Evolutionary conservation across 805 yeast species (phyloP).

Genomic region (Ogataea ramenticola): DNA sequence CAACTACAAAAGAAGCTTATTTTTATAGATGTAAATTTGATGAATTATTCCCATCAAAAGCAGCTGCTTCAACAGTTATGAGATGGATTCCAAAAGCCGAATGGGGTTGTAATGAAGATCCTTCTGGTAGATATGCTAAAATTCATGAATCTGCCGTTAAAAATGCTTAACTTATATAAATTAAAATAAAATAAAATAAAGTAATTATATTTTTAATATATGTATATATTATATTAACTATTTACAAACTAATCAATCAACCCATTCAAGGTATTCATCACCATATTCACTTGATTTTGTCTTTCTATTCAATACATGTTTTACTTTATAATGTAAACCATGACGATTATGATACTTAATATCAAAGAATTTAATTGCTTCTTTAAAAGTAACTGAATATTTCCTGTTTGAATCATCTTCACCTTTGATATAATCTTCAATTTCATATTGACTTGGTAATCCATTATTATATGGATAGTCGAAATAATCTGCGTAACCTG

Average conservation of each 20-base stretch:
- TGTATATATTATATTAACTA: too few relatives aligned
- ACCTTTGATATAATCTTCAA: slow-evolving; percentile 63
- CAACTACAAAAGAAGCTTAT: slow-evolving; percentile 97
- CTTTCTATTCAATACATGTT: slow-evolving; percentile 52
- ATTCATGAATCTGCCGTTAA: slow-evolving; percentile 68
- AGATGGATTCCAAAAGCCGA: slow-evolving; percentile 99
- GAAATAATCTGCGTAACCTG: slow-evolving; percentile 13
- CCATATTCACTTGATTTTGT: slow-evolving; percentile 36
- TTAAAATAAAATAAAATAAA: background rate
- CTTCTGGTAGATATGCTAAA: slow-evolving; percentile 94
- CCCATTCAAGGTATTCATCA: slow-evolving; percentile 40
- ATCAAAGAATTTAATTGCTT: slow-evolving; percentile 59
- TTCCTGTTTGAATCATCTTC: slow-evolving; percentile 57
- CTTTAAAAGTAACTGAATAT: slow-evolving; percentile 61
- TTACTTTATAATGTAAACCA: slow-evolving; percentile 58
- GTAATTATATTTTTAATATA: background rate
- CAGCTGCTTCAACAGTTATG: slow-evolving; percentile 96
- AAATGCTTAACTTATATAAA: background rate
- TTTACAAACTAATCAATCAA: slow-evolving; percentile 16
- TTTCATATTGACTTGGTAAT: slow-evolving; percentile 64
- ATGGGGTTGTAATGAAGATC: slow-evolving; percentile 99
- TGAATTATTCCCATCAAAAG: slow-evolving; percentile 80
- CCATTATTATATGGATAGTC: slow-evolving; percentile 65
- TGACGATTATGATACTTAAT: slow-evolving; percentile 41
- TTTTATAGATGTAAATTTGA: slow-evolving; percentile 98